These are phyloP conservation scores for Sideroxylon spinosum DNA, from an alignment of 179 eudicot genomes.

Conservation along the genomic window DNA sequence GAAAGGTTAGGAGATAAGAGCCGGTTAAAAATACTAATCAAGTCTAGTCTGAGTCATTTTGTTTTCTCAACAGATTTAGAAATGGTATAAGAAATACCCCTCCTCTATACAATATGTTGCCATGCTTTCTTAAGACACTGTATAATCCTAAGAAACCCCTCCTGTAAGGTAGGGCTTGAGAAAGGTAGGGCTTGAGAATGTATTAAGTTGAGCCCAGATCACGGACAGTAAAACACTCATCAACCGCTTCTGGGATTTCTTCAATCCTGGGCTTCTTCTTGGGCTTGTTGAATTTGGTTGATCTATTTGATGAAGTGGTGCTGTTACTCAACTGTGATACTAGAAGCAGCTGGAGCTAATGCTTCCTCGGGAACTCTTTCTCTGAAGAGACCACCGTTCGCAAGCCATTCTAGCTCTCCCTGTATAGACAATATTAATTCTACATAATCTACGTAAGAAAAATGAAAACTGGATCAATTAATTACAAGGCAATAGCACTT, in stretches of 20 bases:
- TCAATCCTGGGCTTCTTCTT: constrained; percentile 71
- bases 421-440: constrained; percentile 15
- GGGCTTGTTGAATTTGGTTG: constrained; percentile 41
- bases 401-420: constrained; percentile 80
- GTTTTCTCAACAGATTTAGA: no score
- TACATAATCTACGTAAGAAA: no score
- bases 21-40: no score
- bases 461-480: constrained; percentile 89
- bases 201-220: constrained; percentile 66
- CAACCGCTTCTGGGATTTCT: constrained; percentile 43
- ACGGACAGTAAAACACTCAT: constrained; percentile 76
- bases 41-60: no score
- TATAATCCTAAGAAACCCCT: not conserved
- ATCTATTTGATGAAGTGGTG: constrained; percentile 28
- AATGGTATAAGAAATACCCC: no score
- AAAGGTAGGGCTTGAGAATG: not conserved
- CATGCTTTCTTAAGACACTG: no score
- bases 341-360: constrained; percentile 74
- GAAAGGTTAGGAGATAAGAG: no score
- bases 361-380: constrained; percentile 49
- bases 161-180: not conserved
- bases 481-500: constrained; percentile 25
- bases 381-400: constrained; percentile 54
- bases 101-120: no score
- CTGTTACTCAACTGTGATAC: constrained; percentile 35